A percentile compares a stretch with the other conserved stretches of the same genome.
These are phyloP conservation scores for Epichloe scottii DNA, from an alignment of 2,329 filamentous ascomycete genomes.

Conservation along the genomic window DNA sequence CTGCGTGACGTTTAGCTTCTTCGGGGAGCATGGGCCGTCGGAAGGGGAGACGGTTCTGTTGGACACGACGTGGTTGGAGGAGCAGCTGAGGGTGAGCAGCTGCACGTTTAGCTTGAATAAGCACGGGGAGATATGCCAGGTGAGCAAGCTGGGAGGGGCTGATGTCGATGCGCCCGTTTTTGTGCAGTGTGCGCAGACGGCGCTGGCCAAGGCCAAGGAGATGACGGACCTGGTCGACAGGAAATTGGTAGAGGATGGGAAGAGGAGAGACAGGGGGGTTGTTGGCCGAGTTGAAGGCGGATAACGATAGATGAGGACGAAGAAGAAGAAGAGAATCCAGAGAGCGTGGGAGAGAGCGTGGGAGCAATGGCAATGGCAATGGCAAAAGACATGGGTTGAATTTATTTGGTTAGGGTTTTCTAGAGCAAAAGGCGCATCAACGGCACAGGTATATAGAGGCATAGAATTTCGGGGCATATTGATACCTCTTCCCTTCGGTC, in stretches of 20 bases:
- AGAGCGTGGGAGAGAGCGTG: background rate
- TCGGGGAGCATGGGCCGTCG: constrained; percentile 52
- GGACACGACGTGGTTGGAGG: constrained; percentile 64
- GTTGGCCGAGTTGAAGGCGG: constrained; percentile 64
- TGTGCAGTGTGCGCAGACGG: constrained; percentile 62
- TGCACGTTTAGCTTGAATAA: constrained; percentile 78
- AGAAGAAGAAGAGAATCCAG: constrained; percentile 7
- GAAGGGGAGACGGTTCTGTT: constrained; percentile 43
- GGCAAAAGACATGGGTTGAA: background rate
- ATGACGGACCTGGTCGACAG: constrained; percentile 62
- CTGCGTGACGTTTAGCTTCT: constrained; percentile 83
- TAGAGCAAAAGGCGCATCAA: background rate
- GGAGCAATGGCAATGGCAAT: background rate
- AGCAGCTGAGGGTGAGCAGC: constrained; percentile 61
- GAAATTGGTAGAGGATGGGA: constrained; percentile 65
- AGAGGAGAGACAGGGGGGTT: constrained; percentile 67
- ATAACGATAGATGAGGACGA: constrained; percentile 56
- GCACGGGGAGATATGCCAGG: constrained; percentile 81
- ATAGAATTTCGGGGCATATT: background rate
- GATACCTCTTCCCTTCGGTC: background rate
- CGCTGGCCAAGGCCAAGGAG: constrained; percentile 68
- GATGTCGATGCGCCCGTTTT: constrained; percentile 69
- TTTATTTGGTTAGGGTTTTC: background rate
- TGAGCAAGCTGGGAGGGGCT: constrained; percentile 79
- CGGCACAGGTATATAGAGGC: background rate